Evolutionary conservation across 1,139 yeast genomes (phyloP), one percentile per base, ranked within the genome.

Genomic region (Magnusiomyces clavatus): DNA sequence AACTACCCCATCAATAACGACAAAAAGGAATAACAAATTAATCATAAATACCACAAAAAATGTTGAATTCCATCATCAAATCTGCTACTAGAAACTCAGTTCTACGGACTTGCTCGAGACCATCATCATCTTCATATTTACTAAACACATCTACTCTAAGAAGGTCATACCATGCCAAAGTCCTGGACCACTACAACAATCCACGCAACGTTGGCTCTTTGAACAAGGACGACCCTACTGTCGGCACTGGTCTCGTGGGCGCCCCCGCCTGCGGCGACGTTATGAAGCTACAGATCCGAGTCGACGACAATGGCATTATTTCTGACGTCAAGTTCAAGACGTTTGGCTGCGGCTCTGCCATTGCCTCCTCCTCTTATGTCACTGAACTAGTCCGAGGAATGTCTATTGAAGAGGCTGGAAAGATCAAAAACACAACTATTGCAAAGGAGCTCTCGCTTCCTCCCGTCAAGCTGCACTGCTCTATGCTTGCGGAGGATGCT

Each of bases 241-340:
- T 92, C n/a, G 98, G 98, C 46, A 92, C 98, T 1, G 98, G 98
- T 1, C 78, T 92, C 46, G 98, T 92, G 17, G 75, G 98, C 51
- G 98, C 98, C 0, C 98, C 98, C 53, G 98, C 98, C 0, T 92
- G 98, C 74, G 98, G 98, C 55, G 98, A 92, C 74, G 98, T 92
- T 50, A 92, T 92, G 97, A 84, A 95, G 72, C 78, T 92, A 60
- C 98, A 92, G 69, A 92, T 92, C 64, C 82, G 90, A 66, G 98
- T 92, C 16, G 97, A 89, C 62, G 83, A 79, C 53, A 82, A 95
- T 37, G 98, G 98, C 1, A 77, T 86, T 54, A 92, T 92, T 63
- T 82, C 86, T 68, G 96, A 92, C 68, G 98, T 92, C 60, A 92
- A 89, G 72, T 92, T 92, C 73, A 92, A 92, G 79, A 92, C 98